Evolutionary conservation across 2,329 filamentous ascomycete species (phyloP).

Genomic region (Ophiosphaerella korrae): DNA sequence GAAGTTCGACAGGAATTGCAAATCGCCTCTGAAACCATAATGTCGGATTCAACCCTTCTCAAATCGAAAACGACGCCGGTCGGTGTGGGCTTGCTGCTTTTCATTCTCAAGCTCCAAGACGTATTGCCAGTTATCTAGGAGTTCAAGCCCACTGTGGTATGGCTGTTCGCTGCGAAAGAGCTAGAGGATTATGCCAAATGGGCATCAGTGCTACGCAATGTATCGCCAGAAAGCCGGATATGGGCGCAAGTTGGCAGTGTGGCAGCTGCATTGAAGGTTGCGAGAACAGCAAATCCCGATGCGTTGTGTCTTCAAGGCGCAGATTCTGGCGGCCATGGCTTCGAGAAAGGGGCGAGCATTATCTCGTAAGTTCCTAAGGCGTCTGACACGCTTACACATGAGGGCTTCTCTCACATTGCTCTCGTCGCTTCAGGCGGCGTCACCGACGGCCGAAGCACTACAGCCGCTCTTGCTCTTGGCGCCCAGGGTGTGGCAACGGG

Average conservation of each 20-base stretch:
- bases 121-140: conserved; percentile 58
- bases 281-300: conserved; percentile 57
- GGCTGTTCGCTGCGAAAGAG: conserved; percentile 67
- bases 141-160: conserved; percentile 64
- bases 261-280: conserved; percentile 58
- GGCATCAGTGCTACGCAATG: conserved; percentile 39
- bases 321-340: conserved; percentile 70
- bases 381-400: conserved; percentile 52
- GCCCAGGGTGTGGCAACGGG: conserved; percentile 64
- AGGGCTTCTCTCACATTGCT: conserved; percentile 23
- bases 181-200: conserved; percentile 45
- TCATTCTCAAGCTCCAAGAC: conserved; percentile 50
- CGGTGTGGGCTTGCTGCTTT: conserved; percentile 67
- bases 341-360: conserved; percentile 60
- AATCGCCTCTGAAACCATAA: conserved; percentile 22
- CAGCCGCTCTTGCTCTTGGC: conserved; percentile 62
- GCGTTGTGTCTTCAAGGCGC: conserved; percentile 67
- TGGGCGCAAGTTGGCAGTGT: conserved; percentile 69
- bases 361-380: conserved; percentile 65
- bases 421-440: conserved; percentile 67
- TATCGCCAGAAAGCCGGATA: conserved; percentile 50
- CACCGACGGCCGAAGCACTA: conserved; percentile 62
- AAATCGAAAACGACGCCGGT: conserved; percentile 51
- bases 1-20: conserved; percentile 38
- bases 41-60: conserved; percentile 15